Evolutionary conservation across 192 early-diverging fungal species (phyloP), one percentile per base, ranked within the genome.

Genomic region (Coemansia sp.): DNA sequence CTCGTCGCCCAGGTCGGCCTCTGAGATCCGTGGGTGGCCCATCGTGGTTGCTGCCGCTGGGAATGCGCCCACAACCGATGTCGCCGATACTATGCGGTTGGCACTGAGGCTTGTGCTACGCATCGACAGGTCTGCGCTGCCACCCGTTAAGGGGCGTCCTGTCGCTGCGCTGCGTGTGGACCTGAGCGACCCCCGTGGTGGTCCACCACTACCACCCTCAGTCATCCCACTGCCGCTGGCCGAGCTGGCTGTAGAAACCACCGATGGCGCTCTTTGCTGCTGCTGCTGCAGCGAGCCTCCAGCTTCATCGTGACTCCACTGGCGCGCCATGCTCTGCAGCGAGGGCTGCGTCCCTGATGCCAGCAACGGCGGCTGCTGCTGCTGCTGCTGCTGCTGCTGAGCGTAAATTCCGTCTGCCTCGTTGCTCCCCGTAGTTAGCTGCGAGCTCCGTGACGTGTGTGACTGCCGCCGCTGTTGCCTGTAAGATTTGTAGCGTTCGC

Each of bases 401-500:
- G 17, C 6, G 58, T 36, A 12, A 11, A 11, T 12, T 26, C n/a
- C 12, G 10, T 24, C 43, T 5, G 38, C 53, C 35, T 57, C 63
- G 41, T 65, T 67, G 58, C 70, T 78, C n/a, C 66, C 67, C 3
- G 70, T 69, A 32, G 70, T 73, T 41, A 70, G 8, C 48, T 79
- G 70, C 22, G 76, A 79, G 27, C 60, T 73, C 15, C 70, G 70
- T n/a, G 70, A 67, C 8, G 55, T 68, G 55, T 79, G 70, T 12
- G 76, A 79, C 15, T 70, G 70, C 53, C 76, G 61, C 12, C 76
- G 59, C 43, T 79, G 76, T 50, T 68, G 69, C n/a, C 67, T 62
- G 60, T 79, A 79, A 42, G 70, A 60, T 44, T 59, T 72, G 60
- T 79, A 79, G 36, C 60, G 70, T 21, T 73, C 70, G 44, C 63